These are phyloP conservation scores for Coemansia sp. DNA, from an alignment of 192 early-diverging fungal species.

Conservation along the genomic window DNA sequence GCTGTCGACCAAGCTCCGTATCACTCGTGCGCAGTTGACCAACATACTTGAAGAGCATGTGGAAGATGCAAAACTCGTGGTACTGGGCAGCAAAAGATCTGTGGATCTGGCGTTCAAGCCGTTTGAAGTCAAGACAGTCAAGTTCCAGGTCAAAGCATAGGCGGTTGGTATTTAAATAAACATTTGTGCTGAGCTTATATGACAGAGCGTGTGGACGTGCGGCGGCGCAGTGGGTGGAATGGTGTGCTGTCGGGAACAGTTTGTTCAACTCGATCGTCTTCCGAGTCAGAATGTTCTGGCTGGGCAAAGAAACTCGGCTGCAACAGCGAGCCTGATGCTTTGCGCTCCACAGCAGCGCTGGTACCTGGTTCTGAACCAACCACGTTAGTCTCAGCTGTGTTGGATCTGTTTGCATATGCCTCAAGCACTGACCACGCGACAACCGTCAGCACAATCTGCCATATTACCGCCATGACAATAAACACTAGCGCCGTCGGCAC, in stretches of 20 bases:
- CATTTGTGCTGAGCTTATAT: neutral
- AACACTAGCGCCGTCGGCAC: slow-evolving; percentile 61
- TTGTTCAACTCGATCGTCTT: neutral
- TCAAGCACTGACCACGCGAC: slow-evolving; percentile 51
- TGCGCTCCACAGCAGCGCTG: neutral
- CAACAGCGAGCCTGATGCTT: neutral
- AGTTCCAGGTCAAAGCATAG: slow-evolving; percentile 9
- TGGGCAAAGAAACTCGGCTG: slow-evolving; percentile 9
- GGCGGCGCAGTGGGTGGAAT: slow-evolving; percentile 2
- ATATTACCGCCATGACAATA: slow-evolving; percentile 55
- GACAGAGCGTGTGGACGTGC: neutral
- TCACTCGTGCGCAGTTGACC: slow-evolving; percentile 14
- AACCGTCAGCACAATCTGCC: slow-evolving; percentile 50
- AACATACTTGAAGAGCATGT: slow-evolving; percentile 45
- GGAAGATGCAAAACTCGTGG: slow-evolving; percentile 1
- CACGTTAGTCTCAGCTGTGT: neutral
- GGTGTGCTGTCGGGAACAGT: slow-evolving; percentile 7
- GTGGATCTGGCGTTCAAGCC: slow-evolving; percentile 30
- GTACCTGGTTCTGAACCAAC: neutral
- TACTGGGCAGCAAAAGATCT: neutral
- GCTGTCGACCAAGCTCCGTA: slow-evolving; percentile 21
- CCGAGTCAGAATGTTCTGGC: neutral
- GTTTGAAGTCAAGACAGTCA: slow-evolving; percentile 36
- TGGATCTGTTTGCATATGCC: slow-evolving; percentile 17
- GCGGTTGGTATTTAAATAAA: neutral